phyloP scores from a whole-genome alignment of 2,329 filamentous ascomycete genomes.

The Uncinocarpus reesii region DNA sequence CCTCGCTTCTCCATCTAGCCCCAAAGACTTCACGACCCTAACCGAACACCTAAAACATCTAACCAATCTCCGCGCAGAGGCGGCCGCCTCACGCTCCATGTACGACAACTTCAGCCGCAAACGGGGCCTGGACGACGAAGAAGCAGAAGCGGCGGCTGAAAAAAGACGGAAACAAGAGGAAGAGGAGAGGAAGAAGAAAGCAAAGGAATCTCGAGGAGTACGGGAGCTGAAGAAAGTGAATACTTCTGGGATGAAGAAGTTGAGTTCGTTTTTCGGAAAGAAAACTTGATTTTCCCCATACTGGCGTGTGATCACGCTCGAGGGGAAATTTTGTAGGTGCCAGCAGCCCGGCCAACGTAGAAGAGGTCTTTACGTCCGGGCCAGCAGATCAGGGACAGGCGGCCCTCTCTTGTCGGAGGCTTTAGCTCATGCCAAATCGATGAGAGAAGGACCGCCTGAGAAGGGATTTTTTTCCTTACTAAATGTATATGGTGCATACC shows the following conservation, averaged over 20 bases:
- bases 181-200: constrained; percentile 76
- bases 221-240: constrained; percentile 81
- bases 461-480: no score
- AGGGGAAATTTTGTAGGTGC: no score
- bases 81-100: constrained; percentile 53
- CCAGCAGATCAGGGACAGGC: no score
- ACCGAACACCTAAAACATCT: constrained; percentile 59
- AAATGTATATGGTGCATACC: no score
- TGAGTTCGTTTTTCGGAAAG: constrained; percentile 88
- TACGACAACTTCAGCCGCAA: constrained; percentile 38
- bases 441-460: no score
- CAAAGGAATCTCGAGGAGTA: constrained; percentile 61
- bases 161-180: constrained; percentile 82
- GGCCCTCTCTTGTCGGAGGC: no score
- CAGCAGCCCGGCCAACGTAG: no score
- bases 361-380: no score
- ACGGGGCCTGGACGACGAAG: constrained; percentile 33
- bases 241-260: constrained; percentile 87
- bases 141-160: constrained; percentile 46
- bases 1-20: constrained; percentile 29
- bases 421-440: no score
- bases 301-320: no score
- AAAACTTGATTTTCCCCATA: background rate
- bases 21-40: constrained; percentile 59
- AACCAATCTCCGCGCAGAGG: constrained; percentile 58